Percentiles rank a stretch among this genome's conserved stretches.
These are phyloP conservation scores for Wickerhamiella spandovensis DNA, from an alignment of 805 yeast species.

Conservation along the genomic window DNA sequence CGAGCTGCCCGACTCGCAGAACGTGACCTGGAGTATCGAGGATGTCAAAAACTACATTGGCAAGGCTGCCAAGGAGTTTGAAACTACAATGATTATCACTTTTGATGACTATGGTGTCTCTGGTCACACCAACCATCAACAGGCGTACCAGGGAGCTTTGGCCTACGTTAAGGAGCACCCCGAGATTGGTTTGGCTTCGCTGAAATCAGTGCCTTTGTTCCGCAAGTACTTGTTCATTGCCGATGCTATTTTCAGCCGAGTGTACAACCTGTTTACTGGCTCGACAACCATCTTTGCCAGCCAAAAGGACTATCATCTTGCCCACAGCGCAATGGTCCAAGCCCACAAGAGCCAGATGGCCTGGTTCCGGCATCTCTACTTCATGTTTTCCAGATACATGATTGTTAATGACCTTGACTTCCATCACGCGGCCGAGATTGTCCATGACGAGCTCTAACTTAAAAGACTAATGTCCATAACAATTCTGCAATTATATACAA, in stretches of 20 bases:
- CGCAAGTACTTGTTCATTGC: conserved; percentile 26
- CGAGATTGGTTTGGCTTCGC: conserved; percentile 5
- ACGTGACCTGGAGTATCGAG: conserved; percentile 44
- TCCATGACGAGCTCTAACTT: neutral
- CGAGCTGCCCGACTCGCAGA: conserved; percentile 58
- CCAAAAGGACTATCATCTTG: conserved; percentile 19
- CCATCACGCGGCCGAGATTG: conserved; percentile 3
- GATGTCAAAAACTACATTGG: conserved; percentile 29
- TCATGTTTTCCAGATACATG: conserved; percentile 61
- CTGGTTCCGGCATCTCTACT: conserved; percentile 91
- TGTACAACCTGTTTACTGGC: conserved; percentile 8
- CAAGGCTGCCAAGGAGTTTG: conserved; percentile 17
- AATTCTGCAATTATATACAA: neutral
- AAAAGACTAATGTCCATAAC: neutral
- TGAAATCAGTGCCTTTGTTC: conserved; percentile 24
- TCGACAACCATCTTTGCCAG: conserved; percentile 11
- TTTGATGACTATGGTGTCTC: conserved; percentile 80
- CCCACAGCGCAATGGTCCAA: conserved; percentile 59
- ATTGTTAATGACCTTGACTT: conserved; percentile 45
- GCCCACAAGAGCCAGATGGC: conserved; percentile 87
- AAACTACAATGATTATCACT: conserved; percentile 41
- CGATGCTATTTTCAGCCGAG: conserved; percentile 22
- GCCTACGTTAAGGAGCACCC: conserved; percentile 2
- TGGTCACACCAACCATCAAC: conserved; percentile 70
- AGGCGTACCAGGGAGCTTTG: conserved; percentile 17